phyloP scores from a whole-genome alignment of 1,284 basidiomycete species.

The Xerocomus minutiporus region DNA sequence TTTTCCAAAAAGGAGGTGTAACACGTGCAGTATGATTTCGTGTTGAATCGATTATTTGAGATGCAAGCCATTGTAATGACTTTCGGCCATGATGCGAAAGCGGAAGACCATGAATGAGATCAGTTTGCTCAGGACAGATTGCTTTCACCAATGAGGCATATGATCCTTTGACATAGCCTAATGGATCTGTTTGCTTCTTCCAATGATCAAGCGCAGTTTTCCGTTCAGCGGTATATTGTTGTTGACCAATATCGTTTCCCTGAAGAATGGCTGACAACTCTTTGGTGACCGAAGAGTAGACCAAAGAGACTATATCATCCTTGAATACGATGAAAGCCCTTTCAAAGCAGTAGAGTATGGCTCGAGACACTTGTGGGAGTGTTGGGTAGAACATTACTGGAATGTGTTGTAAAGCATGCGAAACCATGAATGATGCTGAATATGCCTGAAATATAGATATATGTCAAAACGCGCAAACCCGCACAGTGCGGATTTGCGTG shows the following conservation, averaged over 20 bases:
- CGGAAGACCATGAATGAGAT: no score
- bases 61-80: not conserved
- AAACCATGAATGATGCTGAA: not conserved
- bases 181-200: no score
- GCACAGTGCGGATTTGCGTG: no score
- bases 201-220: no score
- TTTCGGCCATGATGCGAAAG: not conserved
- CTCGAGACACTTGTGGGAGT: not conserved
- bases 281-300: not conserved
- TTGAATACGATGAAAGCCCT: not conserved
- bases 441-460: not conserved
- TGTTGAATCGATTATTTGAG: not conserved
- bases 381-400: not conserved
- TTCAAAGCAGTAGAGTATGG: not conserved
- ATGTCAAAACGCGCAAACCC: no score
- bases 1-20: not conserved
- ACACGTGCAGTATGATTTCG: not conserved
- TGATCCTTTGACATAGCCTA: no score
- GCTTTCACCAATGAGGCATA: no score
- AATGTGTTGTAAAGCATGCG: not conserved
- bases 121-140: no score
- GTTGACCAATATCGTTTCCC: not conserved
- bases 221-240: no score
- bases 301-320: not conserved
- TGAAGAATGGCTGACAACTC: not conserved